phyloP scores from a whole-genome alignment of 768 basidiomycete species.

The Auriscalpium microsporum region DNA sequence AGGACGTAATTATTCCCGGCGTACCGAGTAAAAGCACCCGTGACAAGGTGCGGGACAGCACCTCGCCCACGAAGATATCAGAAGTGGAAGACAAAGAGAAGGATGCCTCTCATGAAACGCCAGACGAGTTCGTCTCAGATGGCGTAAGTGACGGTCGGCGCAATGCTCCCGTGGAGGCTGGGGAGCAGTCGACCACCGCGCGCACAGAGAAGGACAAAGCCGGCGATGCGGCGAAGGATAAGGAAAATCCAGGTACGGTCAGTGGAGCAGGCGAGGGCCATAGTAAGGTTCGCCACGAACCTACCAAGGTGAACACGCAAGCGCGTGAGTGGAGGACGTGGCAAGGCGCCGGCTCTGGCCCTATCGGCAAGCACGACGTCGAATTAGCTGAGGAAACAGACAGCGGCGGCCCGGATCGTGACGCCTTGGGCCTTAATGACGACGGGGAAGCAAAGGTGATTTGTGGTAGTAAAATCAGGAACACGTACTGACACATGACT shows the following conservation, averaged over 20 bases:
- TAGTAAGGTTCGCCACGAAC: not conserved
- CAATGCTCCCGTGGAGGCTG: too few relatives aligned
- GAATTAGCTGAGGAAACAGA: too few relatives aligned
- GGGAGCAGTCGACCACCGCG: too few relatives aligned
- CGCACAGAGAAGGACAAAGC: not conserved
- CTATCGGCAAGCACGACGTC: too few relatives aligned
- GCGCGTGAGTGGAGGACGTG: constrained; percentile 1
- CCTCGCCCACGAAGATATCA: not conserved
- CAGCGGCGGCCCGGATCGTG: too few relatives aligned
- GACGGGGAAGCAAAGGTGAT: too few relatives aligned
- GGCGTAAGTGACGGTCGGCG: too few relatives aligned
- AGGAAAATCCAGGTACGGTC: too few relatives aligned
- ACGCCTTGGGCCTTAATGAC: too few relatives aligned
- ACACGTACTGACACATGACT: too few relatives aligned
- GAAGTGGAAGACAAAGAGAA: not conserved
- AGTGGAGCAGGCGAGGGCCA: not conserved
- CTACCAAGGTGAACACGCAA: not conserved
- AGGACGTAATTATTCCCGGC: not conserved
- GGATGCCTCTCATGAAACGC: not conserved
- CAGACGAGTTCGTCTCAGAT: too few relatives aligned
- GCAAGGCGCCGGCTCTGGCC: not conserved
- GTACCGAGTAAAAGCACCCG: not conserved
- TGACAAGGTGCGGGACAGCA: not conserved
- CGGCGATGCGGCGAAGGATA: not conserved
- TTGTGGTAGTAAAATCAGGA: too few relatives aligned